phyloP scores from a whole-genome alignment of 805 yeast genomes.

The Candida germanica region DNA sequence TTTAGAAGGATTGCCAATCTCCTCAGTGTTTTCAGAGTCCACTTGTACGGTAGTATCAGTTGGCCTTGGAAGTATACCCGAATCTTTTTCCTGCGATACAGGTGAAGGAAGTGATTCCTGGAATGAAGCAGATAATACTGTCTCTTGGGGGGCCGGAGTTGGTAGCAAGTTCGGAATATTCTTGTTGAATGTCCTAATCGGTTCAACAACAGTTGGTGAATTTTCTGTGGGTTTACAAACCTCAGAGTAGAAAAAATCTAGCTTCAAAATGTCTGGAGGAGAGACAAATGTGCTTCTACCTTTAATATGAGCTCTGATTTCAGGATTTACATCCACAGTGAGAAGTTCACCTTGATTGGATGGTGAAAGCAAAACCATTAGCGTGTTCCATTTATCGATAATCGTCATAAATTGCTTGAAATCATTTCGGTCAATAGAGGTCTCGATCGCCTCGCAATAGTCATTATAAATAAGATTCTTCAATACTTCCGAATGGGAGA shows the following conservation, averaged over 20 bases:
- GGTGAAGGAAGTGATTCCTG: too few species aligned
- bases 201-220: neutral
- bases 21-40: too few species aligned
- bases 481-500: slow-evolving; percentile 33
- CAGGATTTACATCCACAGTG: slow-evolving; percentile 21
- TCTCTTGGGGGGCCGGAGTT: too few species aligned
- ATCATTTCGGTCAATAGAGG: slow-evolving; percentile 29
- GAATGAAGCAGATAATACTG: too few species aligned
- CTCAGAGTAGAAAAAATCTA: slow-evolving; percentile 4
- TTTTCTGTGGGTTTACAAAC: slow-evolving; percentile 1
- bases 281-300: neutral
- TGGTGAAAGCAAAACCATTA: slow-evolving; percentile 39
- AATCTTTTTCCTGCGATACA: too few species aligned
- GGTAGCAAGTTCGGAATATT: too few species aligned
- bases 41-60: too few species aligned
- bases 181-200: neutral
- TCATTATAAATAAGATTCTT: slow-evolving; percentile 30
- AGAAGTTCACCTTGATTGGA: neutral
- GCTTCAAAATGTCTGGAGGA: slow-evolving; percentile 1
- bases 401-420: slow-evolving; percentile 34
- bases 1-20: too few species aligned
- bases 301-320: slow-evolving; percentile 16
- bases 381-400: slow-evolving; percentile 40
- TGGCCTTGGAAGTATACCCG: neutral
- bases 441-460: slow-evolving; percentile 30